These are phyloP conservation scores for Hippophae rhamnoides DNA, from an alignment of 306 rosid species.

Conservation along the genomic window DNA sequence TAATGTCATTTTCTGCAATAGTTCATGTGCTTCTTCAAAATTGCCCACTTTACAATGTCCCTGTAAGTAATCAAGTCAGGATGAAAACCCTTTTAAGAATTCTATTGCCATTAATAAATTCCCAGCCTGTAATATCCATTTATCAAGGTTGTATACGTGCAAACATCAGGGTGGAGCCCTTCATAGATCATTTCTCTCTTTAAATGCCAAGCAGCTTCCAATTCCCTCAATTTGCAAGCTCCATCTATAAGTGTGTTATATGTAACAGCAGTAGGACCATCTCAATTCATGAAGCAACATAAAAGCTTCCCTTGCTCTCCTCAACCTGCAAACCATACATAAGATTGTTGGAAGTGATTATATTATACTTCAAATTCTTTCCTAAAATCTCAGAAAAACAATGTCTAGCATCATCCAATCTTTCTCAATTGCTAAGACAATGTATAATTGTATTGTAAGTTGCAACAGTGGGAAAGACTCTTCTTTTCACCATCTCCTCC, in stretches of 20 bases:
- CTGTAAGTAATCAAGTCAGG: conserved; percentile 58
- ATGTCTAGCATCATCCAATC: conserved; percentile 46
- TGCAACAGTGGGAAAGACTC: conserved; percentile 35
- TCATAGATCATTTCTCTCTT: conserved; percentile 48
- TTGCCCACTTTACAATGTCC: conserved; percentile 49
- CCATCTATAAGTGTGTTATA: conserved; percentile 71
- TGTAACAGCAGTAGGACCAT: conserved; percentile 42
- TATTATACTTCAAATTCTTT: conserved; percentile 41
- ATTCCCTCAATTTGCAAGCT: conserved; percentile 50
- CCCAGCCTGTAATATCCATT: conserved; percentile 53
- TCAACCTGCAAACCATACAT: conserved; percentile 52
- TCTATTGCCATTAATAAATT: conserved; percentile 53
- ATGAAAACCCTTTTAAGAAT: conserved; percentile 51
- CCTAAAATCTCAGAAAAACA: conserved; percentile 32
- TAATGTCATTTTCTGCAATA: conserved; percentile 51
- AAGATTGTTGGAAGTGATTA: conserved; percentile 54
- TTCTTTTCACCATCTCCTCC: conserved; percentile 46
- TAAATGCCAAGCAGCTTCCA: conserved; percentile 36
- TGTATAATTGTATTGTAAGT: conserved; percentile 57
- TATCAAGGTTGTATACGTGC: conserved; percentile 60
- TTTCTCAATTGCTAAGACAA: conserved; percentile 52
- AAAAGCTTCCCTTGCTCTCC: conserved; percentile 44
- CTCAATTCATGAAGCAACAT: conserved; percentile 42
- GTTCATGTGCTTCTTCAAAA: conserved; percentile 40
- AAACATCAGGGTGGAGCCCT: conserved; percentile 53